Evolutionary conservation across 176 grass and related monocot genomes (phyloP).

Genomic region (Elymus sibiricus): DNA sequence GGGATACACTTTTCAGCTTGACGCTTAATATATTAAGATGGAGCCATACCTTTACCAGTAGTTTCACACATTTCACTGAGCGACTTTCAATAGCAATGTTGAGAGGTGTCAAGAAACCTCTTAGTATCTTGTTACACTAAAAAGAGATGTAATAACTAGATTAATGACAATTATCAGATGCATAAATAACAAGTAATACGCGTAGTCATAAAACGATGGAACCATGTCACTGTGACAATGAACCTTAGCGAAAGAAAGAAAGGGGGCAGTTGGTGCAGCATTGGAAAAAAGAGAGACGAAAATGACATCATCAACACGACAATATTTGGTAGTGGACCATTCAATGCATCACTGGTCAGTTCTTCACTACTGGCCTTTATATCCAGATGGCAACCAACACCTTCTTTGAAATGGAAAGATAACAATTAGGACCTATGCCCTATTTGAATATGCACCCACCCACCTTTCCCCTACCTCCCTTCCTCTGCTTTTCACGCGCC

Average conservation of each 20-base stretch:
- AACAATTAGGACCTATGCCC: background rate
- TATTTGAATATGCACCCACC: background rate
- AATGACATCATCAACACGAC: background rate
- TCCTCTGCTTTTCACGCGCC: too few relatives aligned
- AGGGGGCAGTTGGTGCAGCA: background rate
- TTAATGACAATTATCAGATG: background rate
- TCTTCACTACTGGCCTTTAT: background rate
- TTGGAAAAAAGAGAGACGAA: background rate
- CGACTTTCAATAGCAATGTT: background rate
- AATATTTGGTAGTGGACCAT: background rate
- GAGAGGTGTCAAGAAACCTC: background rate
- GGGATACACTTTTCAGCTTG: background rate
- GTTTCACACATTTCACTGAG: conserved; percentile 11
- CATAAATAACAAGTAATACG: background rate
- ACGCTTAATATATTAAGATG: background rate
- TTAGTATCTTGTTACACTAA: background rate
- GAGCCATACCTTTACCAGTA: background rate
- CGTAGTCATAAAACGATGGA: background rate
- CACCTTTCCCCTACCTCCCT: too few relatives aligned
- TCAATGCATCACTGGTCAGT: background rate
- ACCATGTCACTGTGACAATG: background rate
- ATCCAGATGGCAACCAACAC: background rate
- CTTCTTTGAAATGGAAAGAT: background rate
- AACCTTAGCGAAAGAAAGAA: background rate
- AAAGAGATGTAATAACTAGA: background rate